Percentiles rank a stretch among this genome's conserved stretches.
Evolutionary conservation across 495 filamentous ascomycete species (phyloP).

Genomic region (Penicillium dipodomyicola): DNA sequence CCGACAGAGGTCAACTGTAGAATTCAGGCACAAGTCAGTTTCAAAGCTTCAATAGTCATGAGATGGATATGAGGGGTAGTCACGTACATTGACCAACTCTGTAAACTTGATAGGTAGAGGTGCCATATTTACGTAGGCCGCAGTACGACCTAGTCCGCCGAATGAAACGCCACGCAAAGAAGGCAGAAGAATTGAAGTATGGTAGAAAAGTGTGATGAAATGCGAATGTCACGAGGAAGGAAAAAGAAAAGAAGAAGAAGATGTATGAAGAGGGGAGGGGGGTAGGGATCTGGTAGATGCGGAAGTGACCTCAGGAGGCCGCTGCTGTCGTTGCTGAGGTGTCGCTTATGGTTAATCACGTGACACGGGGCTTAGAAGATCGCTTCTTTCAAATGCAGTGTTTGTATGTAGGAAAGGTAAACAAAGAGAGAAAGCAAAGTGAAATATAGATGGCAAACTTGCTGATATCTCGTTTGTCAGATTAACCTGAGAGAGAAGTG

Average conservation of each 20-base stretch:
- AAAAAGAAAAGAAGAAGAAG: conserved; percentile 14
- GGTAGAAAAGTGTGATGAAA: conserved; percentile 20
- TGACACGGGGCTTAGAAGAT: conserved; percentile 25
- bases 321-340: conserved; percentile 48
- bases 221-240: conserved; percentile 20
- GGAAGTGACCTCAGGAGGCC: conserved; percentile 49
- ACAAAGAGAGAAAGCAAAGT: background rate
- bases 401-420: background rate
- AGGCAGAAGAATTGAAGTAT: conserved; percentile 30
- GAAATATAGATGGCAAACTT: background rate
- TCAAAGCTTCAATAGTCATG: background rate
- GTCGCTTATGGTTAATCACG: conserved; percentile 47
- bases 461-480: background rate
- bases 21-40: conserved; percentile 25
- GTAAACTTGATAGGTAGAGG: conserved; percentile 91
- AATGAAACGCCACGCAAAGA: conserved; percentile 46
- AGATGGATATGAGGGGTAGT: conserved; percentile 12
- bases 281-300: conserved; percentile 27
- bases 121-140: conserved; percentile 61
- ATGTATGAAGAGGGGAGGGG: conserved; percentile 20
- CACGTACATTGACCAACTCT: conserved; percentile 81
- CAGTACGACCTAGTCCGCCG: conserved; percentile 51
- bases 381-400: background rate
- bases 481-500: background rate
- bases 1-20: conserved; percentile 70